Base-by-base conservation (phyloP, 495 filamentous ascomycete genomes). In the Talaromyces stipitatus region DNA sequence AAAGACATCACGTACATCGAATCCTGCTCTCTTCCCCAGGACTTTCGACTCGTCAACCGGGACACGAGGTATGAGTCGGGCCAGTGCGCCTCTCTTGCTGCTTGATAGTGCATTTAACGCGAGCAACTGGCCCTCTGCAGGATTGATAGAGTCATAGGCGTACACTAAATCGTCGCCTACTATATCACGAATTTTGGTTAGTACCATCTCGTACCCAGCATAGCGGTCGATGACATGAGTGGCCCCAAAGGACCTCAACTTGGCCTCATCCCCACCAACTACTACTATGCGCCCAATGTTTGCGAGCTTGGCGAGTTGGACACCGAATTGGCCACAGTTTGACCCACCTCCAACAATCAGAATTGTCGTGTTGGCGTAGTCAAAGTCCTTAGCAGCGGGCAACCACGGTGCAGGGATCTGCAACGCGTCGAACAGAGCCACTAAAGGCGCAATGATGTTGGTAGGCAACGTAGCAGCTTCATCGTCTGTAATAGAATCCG, bases 161-260 rank as follows among this genome's bases (percentile, higher is more conserved):
- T 73, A 70, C 2, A 69, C 29, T 2, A 73, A 48, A 4, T 68
- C 64, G 29, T 73, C 69, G 24, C 65, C 66, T 0, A 67, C 64
- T 5, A 69, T 54, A 3, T 50, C 65, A 2, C 68, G 61, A 20
- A 72, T 63, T 28, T 61, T 22, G 18, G 59, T 53, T 0, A 56
- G 51, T 3, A 73, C 57, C 4, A 33, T 55, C 4, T 66, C 50
- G n/a, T n/a, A n/a, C n/a, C n/a, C n/a, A 8, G 56, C 52, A 4
- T 66, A 48, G 10, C 63, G 65, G 54, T 69, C 69, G 54, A 71
- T 60, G 12, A 71, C 55, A 60, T 73, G 67, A 9, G 70, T 70
- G 12, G 70, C 69, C 0, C 70, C 70, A 46, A 57, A 50, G 1
- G 11, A 28, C 48, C 63, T 60, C 47, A 69, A 55, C 11, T 24